Conservation (phyloP, 176 grass and related monocot genomes). For the Zizania latifolia region DNA sequence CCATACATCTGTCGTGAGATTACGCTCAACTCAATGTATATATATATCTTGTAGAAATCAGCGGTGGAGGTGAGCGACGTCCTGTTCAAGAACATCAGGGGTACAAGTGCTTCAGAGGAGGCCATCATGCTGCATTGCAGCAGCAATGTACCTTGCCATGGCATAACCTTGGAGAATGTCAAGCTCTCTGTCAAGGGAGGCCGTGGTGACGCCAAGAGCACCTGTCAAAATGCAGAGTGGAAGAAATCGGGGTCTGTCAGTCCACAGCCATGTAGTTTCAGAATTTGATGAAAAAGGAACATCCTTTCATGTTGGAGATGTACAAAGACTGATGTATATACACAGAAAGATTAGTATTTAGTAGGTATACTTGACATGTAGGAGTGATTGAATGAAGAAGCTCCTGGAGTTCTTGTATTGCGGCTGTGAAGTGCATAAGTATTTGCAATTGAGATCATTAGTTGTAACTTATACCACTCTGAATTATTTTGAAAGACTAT, state of each 20-base stretch:
- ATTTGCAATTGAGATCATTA: too few relatives aligned
- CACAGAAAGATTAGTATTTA: too few relatives aligned
- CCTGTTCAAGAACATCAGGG: slow-evolving; percentile 35
- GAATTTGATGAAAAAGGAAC: not conserved
- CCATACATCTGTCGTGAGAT: not conserved
- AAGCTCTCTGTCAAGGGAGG: not conserved
- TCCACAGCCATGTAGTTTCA: not conserved
- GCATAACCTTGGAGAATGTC: not conserved
- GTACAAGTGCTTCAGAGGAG: not conserved
- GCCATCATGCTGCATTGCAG: not conserved
- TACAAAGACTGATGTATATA: too few relatives aligned
- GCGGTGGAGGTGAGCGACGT: slow-evolving; percentile 53
- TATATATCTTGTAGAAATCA: not conserved
- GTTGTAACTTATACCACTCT: too few relatives aligned
- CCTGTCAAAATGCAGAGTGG: not conserved
- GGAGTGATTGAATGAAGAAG: too few relatives aligned
- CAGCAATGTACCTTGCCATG: not conserved
- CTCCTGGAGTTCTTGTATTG: too few relatives aligned
- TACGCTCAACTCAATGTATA: not conserved
- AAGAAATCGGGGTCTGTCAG: not conserved
- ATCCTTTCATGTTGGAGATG: not conserved
- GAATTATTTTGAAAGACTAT: too few relatives aligned
- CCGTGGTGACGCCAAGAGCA: not conserved
- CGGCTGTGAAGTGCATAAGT: too few relatives aligned
- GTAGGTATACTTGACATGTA: too few relatives aligned